Evolutionary conservation across 345 rosid species (phyloP).

Genomic region (Theobroma cacao): DNA sequence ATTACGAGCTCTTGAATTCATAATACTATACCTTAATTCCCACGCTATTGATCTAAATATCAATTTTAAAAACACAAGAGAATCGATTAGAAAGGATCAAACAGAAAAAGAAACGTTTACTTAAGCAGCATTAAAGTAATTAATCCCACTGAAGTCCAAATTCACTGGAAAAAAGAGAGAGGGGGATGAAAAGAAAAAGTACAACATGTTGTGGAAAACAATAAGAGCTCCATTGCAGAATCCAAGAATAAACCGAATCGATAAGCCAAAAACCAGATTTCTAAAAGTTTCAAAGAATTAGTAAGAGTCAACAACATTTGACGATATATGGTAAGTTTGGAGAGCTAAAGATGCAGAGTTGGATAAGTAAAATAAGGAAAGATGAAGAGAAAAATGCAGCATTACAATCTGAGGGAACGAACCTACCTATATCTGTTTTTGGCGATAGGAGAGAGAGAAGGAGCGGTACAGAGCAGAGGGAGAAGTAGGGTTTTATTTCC

Average conservation of each 20-base stretch:
- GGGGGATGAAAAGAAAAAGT: background rate
- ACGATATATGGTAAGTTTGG: too few relatives aligned
- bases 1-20: background rate
- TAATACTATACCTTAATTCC: background rate
- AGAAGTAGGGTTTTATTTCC: background rate
- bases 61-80: background rate
- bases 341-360: background rate
- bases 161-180: background rate
- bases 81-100: too few relatives aligned
- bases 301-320: background rate
- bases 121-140: background rate
- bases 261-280: constrained; percentile 22
- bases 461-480: background rate
- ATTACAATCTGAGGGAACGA: background rate
- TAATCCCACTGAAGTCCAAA: background rate
- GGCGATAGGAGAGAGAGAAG: background rate
- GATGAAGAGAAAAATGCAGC: background rate
- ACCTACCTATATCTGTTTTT: background rate
- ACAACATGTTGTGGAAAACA: background rate
- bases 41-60: background rate
- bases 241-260: constrained; percentile 7
- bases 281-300: background rate
- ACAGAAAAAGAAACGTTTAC: background rate
- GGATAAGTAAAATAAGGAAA: background rate
- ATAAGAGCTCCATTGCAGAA: background rate